Percentiles rank a stretch among this genome's conserved stretches.
These are phyloP conservation scores for Cornus suecica DNA, from an alignment of 148 eudicot species.

Conservation along the genomic window DNA sequence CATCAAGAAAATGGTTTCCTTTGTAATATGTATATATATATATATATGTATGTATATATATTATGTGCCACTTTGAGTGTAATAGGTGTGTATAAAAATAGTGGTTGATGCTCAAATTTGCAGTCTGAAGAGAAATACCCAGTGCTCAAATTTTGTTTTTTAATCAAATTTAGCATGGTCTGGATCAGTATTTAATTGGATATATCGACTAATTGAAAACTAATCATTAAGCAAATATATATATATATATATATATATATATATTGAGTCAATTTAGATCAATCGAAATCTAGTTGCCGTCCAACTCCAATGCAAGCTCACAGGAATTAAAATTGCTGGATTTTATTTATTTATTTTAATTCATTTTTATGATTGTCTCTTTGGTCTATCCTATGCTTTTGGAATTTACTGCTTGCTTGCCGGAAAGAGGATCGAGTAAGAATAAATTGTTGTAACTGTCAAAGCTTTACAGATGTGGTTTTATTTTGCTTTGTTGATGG, in stretches of 20 bases:
- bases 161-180: background rate
- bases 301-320: background rate
- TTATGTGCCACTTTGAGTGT: no score
- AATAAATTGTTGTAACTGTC: no score
- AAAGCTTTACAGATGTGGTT: no score
- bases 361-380: background rate
- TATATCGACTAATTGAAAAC: background rate
- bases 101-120: background rate
- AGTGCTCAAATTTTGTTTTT: background rate
- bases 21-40: no score
- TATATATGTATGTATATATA: no score
- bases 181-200: background rate
- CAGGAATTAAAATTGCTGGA: background rate
- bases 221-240: background rate
- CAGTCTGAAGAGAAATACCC: background rate
- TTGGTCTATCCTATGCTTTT: constrained; percentile 6
- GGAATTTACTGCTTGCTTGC: background rate
- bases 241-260: no score
- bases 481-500: no score
- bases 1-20: background rate
- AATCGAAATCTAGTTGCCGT: background rate
- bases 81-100: background rate
- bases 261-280: background rate
- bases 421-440: background rate
- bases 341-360: no score